phyloP scores from a whole-genome alignment of 2,329 filamentous ascomycete species.

The Diplocarpon mali region DNA sequence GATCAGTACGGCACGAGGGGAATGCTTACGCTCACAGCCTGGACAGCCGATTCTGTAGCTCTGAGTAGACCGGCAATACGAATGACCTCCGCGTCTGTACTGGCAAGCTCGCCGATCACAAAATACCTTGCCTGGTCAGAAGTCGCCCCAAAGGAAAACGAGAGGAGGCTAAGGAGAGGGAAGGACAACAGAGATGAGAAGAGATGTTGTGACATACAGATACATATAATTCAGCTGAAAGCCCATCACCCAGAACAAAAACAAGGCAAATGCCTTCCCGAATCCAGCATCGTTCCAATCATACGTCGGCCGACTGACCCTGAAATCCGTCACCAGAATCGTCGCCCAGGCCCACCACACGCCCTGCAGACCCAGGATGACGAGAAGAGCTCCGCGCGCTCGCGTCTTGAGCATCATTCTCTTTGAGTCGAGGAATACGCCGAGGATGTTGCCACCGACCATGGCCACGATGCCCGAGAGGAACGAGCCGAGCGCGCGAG shows the following conservation, averaged over 20 bases:
- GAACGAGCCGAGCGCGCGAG: slow-evolving; percentile 60
- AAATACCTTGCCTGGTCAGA: too few species aligned
- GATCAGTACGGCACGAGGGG: too few species aligned
- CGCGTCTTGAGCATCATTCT: slow-evolving; percentile 18
- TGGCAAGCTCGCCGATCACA: slow-evolving; percentile 54
- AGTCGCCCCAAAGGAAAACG: too few species aligned
- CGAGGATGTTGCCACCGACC: slow-evolving; percentile 53
- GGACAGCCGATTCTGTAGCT: slow-evolving; percentile 61
- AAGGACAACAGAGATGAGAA: too few species aligned
- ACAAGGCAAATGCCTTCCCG: slow-evolving; percentile 54
- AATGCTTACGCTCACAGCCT: slow-evolving; percentile 49
- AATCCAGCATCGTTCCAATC: slow-evolving; percentile 58
- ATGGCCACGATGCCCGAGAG: slow-evolving; percentile 58
- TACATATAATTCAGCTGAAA: slow-evolving; percentile 69
- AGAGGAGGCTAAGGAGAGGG: too few species aligned
- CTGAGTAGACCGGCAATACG: slow-evolving; percentile 56
- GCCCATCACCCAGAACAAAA: slow-evolving; percentile 53
- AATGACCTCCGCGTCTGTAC: slow-evolving; percentile 51
- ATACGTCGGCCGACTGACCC: slow-evolving; percentile 43
- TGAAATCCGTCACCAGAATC: slow-evolving; percentile 50
- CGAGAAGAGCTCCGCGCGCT: slow-evolving; percentile 20
- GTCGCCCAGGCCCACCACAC: slow-evolving; percentile 66
- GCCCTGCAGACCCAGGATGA: slow-evolving; percentile 40
- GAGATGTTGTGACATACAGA: slow-evolving; percentile 45
- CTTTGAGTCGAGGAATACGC: slow-evolving; percentile 27